Percentiles rank a stretch among this genome's conserved stretches.
Evolutionary conservation across 805 yeast genomes (phyloP).

Genomic region (Starmerella floris): DNA sequence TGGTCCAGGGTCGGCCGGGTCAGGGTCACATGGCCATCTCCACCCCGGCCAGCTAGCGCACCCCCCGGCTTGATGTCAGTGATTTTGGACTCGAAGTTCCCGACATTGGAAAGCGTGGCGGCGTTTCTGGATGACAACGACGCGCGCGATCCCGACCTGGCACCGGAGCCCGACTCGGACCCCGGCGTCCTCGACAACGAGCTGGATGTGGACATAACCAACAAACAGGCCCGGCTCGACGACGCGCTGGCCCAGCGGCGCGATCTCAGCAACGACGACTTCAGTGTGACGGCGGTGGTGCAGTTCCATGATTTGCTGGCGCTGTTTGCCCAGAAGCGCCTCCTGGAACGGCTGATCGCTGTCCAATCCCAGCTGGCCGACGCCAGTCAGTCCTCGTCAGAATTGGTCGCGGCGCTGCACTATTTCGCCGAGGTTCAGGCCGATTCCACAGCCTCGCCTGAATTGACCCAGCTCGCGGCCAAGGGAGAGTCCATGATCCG

Average conservation of each 20-base stretch:
- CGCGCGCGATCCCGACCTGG: not conserved
- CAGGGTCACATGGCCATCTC: too few relatives aligned
- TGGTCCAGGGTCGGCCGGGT: too few relatives aligned
- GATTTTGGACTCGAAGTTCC: constrained; percentile 18
- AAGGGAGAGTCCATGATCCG: not conserved
- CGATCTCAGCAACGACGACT: not conserved
- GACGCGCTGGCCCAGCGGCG: not conserved
- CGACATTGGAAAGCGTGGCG: constrained; percentile 17
- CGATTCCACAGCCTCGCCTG: not conserved
- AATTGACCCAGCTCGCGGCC: not conserved
- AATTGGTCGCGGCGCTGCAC: not conserved
- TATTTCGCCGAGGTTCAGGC: not conserved
- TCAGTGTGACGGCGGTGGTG: not conserved
- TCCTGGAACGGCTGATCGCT: not conserved
- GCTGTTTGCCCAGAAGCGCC: not conserved
- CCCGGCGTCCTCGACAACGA: not conserved
- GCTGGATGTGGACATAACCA: not conserved
- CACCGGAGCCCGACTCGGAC: not conserved
- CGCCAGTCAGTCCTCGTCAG: not conserved
- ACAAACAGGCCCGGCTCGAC: not conserved
- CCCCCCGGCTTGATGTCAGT: too few relatives aligned
- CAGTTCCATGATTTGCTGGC: not conserved
- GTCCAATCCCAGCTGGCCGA: not conserved
- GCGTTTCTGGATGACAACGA: constrained; percentile 7
- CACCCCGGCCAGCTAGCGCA: too few relatives aligned